phyloP scores from a whole-genome alignment of 306 rosid species.

The Vigna mungo region DNA sequence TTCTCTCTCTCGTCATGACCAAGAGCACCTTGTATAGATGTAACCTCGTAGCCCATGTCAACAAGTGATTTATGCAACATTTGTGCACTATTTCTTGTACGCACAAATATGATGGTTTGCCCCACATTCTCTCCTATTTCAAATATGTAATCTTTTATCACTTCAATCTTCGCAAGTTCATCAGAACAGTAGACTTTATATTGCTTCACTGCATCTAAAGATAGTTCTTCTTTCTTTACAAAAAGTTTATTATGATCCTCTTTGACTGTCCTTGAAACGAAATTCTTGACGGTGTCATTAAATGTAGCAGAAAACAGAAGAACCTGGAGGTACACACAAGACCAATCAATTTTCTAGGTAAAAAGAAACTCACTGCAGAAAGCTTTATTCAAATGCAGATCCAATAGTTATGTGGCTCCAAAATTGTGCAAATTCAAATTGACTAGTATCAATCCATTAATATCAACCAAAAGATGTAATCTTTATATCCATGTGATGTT shows the following conservation, averaged over 20 bases:
- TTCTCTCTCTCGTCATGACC: constrained; percentile 73
- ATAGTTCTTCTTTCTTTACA: constrained; percentile 86
- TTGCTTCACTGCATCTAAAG: constrained; percentile 85
- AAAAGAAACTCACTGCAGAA: neutral
- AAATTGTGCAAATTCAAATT: neutral
- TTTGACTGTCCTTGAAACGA: constrained; percentile 67
- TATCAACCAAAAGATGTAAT: constrained; percentile 15
- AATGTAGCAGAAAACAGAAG: constrained; percentile 94
- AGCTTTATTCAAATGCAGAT: neutral
- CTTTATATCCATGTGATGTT: too few species aligned
- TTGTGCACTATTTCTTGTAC: constrained; percentile 72
- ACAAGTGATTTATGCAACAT: constrained; percentile 65
- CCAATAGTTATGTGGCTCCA: too few species aligned
- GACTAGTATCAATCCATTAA: constrained; percentile 11
- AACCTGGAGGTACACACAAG: constrained; percentile 61
- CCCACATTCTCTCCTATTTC: constrained; percentile 91
- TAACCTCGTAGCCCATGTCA: constrained; percentile 72
- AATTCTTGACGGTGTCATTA: constrained; percentile 75
- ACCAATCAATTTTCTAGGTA: constrained; percentile 1
- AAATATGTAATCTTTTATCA: constrained; percentile 70
- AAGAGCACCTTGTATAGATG: constrained; percentile 80
- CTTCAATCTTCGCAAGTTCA: constrained; percentile 67
- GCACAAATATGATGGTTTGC: constrained; percentile 85
- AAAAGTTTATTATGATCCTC: constrained; percentile 74
- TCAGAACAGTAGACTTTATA: constrained; percentile 76